A percentile compares a stretch with the other conserved stretches of the same genome.
phyloP scores from a whole-genome alignment of 306 rosid species.

The Acacia crassicarpa region DNA sequence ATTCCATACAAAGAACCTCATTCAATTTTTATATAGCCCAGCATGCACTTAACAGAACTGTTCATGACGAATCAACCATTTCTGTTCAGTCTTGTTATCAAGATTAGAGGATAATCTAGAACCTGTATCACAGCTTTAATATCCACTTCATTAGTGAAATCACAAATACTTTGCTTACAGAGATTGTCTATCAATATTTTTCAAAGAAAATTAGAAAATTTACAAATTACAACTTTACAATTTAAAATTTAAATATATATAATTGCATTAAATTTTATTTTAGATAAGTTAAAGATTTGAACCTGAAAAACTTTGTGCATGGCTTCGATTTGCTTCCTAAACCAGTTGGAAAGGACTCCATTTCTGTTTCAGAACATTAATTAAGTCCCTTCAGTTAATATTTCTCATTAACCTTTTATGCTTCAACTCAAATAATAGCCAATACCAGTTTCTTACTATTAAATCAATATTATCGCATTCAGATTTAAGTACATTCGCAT shows the following conservation, averaged over 20 bases:
- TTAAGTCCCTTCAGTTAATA: conserved; percentile 74
- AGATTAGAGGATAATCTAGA: conserved; percentile 50
- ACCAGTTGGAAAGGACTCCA: conserved; percentile 88
- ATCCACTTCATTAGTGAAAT: conserved; percentile 73
- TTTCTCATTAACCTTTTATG: conserved; percentile 46
- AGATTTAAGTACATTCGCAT: background rate
- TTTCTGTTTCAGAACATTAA: conserved; percentile 95
- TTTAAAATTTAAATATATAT: background rate
- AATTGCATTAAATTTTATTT: conserved; percentile 63
- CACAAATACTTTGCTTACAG: conserved; percentile 44
- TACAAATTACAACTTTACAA: conserved; percentile 22
- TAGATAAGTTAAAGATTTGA: conserved; percentile 87
- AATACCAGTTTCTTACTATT: conserved; percentile 29
- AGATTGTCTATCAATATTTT: conserved; percentile 32
- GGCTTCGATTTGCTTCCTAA: conserved; percentile 99
- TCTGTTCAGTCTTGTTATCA: conserved; percentile 74
- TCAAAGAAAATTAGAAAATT: conserved; percentile 34
- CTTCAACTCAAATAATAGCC: conserved; percentile 45
- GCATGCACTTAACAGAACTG: conserved; percentile 49
- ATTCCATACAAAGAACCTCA: conserved; percentile 48
- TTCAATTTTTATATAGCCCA: conserved; percentile 51
- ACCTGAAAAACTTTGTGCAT: conserved; percentile 99
- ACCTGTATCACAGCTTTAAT: conserved; percentile 86
- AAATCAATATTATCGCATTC: conserved; percentile 18
- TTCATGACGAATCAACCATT: conserved; percentile 56